These are phyloP conservation scores for Bruguiera sexangula DNA, from an alignment of 345 rosid species.

Conservation along the genomic window DNA sequence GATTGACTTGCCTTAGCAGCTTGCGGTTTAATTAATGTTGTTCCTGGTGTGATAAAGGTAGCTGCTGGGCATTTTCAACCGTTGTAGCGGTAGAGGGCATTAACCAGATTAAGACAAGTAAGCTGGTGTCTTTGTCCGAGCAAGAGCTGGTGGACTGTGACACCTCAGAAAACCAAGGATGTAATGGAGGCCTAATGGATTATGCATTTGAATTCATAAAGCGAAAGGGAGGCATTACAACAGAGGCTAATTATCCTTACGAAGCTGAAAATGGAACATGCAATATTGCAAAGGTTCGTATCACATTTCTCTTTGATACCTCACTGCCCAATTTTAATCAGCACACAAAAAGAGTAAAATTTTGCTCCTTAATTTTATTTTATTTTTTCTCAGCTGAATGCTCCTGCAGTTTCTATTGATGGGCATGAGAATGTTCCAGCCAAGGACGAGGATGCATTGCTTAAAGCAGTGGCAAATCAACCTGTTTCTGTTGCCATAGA, in stretches of 20 bases:
- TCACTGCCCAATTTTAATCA: too few species aligned
- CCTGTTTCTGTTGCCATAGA: constrained; percentile 74
- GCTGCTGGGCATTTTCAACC: constrained; percentile 85
- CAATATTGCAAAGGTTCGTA: constrained; percentile 29
- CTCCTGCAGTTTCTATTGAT: constrained; percentile 33
- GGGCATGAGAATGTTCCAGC: constrained; percentile 46
- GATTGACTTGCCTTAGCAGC: neutral
- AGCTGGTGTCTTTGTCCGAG: constrained; percentile 41
- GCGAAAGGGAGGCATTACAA: constrained; percentile 49
- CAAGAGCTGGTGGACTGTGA: constrained; percentile 62
- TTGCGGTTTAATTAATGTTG: neutral
- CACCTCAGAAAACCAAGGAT: constrained; percentile 49
- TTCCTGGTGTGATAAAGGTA: constrained; percentile 38
- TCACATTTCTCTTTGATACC: neutral
- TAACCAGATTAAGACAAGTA: constrained; percentile 33
- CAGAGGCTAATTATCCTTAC: constrained; percentile 61
- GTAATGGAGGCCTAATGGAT: constrained; percentile 59
- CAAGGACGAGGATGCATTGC: constrained; percentile 42
- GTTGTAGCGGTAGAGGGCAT: constrained; percentile 68
- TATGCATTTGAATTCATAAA: constrained; percentile 53
- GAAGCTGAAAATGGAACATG: constrained; percentile 40
- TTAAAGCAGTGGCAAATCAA: constrained; percentile 50
- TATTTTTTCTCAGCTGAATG: constrained; percentile 21
- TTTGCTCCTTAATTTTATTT: neutral
- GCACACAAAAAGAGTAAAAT: neutral